Percentiles rank a stretch among this genome's conserved stretches.
Evolutionary conservation across 176 grass and related monocot species (phyloP).

Genomic region (Urochloa ruziziensis): DNA sequence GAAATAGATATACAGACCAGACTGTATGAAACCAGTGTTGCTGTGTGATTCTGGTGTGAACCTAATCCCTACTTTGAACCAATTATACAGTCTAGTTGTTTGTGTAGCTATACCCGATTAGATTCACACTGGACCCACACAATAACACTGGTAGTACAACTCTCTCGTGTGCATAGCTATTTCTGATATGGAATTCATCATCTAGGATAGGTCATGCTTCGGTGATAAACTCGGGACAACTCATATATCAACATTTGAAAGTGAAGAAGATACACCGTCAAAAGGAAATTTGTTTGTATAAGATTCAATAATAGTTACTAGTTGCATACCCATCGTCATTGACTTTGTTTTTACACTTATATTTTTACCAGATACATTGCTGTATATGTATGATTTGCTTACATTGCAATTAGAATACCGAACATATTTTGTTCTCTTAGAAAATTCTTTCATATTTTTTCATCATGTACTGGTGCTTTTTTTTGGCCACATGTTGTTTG

Average conservation of each 20-base stretch:
- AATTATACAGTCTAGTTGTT: too few relatives aligned
- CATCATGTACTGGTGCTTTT: neutral
- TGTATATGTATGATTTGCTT: neutral
- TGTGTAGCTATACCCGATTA: too few relatives aligned
- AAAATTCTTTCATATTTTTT: neutral
- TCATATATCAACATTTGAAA: neutral
- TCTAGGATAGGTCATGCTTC: neutral
- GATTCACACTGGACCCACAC: neutral
- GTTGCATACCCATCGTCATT: neutral
- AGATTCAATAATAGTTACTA: neutral
- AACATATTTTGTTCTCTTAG: neutral
- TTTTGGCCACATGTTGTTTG: neutral
- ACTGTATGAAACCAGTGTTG: too few relatives aligned
- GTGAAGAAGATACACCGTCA: neutral
- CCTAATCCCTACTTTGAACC: too few relatives aligned
- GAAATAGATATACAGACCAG: too few relatives aligned
- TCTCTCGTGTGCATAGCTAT: too few relatives aligned
- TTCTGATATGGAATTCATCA: neutral
- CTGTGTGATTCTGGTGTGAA: too few relatives aligned
- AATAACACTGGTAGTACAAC: neutral
- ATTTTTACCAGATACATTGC: neutral
- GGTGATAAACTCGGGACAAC: neutral
- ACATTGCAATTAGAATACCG: neutral
- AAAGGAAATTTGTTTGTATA: neutral
- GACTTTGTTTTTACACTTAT: neutral